These are phyloP conservation scores for Pseudogymnoascus verrucosus DNA, from an alignment of 2,329 filamentous ascomycete species.

Conservation along the genomic window DNA sequence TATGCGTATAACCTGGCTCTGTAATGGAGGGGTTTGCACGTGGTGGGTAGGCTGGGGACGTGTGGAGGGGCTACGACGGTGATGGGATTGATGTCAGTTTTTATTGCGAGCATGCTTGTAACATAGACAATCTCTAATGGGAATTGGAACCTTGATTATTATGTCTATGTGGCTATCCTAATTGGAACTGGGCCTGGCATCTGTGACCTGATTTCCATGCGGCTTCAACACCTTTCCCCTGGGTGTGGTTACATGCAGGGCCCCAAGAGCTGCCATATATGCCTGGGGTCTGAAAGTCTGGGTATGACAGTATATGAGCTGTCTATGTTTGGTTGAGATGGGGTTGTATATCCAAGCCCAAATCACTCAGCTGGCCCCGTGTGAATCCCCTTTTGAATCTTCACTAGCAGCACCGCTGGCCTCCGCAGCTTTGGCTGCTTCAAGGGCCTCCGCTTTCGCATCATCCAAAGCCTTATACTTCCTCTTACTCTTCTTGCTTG, in stretches of 20 bases:
- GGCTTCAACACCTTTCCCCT: neutral
- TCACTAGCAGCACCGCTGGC: neutral
- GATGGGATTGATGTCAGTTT: constrained; percentile 12
- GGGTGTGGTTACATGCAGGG: neutral
- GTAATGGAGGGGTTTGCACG: constrained; percentile 24
- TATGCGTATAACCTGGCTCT: constrained; percentile 61
- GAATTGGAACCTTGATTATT: constrained; percentile 10
- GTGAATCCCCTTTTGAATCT: neutral
- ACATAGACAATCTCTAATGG: constrained; percentile 7
- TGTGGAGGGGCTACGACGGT: neutral
- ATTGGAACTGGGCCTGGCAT: constrained; percentile 1
- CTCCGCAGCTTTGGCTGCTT: neutral
- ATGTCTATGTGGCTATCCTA: constrained; percentile 12
- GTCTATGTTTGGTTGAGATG: neutral
- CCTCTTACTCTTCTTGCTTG: constrained; percentile 70
- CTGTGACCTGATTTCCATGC: neutral
- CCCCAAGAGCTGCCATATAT: neutral
- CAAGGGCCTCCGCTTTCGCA: constrained; percentile 17
- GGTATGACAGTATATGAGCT: neutral
- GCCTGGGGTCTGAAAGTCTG: neutral
- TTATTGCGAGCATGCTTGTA: constrained; percentile 10
- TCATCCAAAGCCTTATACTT: constrained; percentile 60
- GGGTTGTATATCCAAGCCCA: neutral
- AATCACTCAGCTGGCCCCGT: neutral
- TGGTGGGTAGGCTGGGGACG: neutral